phyloP scores from a whole-genome alignment of 1,284 basidiomycete species.

The Gomphus bonarii region DNA sequence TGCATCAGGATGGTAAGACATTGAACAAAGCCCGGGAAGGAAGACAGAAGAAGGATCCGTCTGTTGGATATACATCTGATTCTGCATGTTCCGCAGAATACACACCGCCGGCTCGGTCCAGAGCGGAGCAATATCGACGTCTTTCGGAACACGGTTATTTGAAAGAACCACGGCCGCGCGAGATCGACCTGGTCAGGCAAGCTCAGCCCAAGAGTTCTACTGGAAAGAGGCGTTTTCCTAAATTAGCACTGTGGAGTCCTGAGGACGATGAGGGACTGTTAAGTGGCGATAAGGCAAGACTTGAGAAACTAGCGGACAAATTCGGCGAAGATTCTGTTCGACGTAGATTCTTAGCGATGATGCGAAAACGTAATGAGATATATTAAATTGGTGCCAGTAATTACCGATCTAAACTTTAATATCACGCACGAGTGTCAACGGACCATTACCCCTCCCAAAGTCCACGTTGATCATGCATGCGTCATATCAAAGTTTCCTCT shows the following conservation, averaged over 20 bases:
- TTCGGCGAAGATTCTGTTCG: neutral
- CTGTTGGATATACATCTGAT: neutral
- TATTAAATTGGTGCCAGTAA: too few species aligned
- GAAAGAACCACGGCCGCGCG: neutral
- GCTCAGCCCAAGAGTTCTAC: neutral
- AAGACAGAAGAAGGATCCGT: neutral
- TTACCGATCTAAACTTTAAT: too few species aligned
- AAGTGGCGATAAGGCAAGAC: neutral
- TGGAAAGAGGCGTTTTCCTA: neutral
- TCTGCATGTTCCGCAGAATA: neutral
- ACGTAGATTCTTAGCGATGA: neutral
- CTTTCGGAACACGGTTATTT: neutral
- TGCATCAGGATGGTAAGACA: neutral
- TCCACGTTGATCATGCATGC: too few species aligned
- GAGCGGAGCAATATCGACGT: conserved; percentile 1
- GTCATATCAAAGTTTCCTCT: neutral
- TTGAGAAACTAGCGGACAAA: neutral
- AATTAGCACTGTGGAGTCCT: neutral
- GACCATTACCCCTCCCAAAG: too few species aligned
- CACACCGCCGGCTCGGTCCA: conserved; percentile 2
- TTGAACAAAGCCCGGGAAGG: neutral
- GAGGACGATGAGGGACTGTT: neutral
- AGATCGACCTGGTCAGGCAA: neutral
- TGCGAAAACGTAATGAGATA: neutral
- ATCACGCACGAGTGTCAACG: too few species aligned